Evolutionary conservation across 768 basidiomycete genomes (phyloP).

Genomic region (Gloeopeniophorella convolvens): DNA sequence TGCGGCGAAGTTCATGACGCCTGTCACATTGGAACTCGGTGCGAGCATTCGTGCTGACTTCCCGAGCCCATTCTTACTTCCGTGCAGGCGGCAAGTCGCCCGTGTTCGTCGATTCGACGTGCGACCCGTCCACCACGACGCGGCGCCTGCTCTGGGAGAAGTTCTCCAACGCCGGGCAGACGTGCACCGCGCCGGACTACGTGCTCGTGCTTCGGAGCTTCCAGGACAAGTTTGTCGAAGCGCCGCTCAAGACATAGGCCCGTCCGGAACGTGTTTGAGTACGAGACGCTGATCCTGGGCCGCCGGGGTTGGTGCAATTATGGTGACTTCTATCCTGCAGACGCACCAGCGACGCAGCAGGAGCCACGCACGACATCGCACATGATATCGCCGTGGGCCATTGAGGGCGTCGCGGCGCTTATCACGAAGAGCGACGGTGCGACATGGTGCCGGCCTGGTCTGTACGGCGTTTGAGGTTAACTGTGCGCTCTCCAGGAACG

Average conservation of each 20-base stretch:
- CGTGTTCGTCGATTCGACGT: conserved; percentile 61
- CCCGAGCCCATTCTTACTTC: not conserved
- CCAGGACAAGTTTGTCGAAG: conserved; percentile 53
- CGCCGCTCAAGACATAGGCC: conserved; percentile 42
- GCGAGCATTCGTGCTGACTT: not conserved
- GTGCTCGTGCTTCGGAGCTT: conserved; percentile 43
- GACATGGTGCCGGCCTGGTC: no score
- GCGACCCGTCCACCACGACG: conserved; percentile 58
- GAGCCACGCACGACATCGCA: no score
- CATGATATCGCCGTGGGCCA: no score
- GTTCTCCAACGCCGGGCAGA: conserved; percentile 57
- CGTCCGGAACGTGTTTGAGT: no score
- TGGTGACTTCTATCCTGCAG: conserved; percentile 34
- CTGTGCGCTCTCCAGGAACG: no score
- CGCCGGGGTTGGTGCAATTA: no score
- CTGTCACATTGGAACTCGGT: conserved; percentile 48
- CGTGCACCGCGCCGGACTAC: conserved; percentile 58
- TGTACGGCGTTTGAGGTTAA: no score
- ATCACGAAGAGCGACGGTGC: no score
- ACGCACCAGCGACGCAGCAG: no score
- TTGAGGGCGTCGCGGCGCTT: no score
- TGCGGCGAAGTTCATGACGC: conserved; percentile 69
- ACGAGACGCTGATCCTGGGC: no score
- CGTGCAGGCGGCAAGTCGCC: conserved; percentile 62
- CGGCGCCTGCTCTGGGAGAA: conserved; percentile 75